These are phyloP conservation scores for Lyophyllum semitale DNA, from an alignment of 768 basidiomycete species.

Conservation along the genomic window DNA sequence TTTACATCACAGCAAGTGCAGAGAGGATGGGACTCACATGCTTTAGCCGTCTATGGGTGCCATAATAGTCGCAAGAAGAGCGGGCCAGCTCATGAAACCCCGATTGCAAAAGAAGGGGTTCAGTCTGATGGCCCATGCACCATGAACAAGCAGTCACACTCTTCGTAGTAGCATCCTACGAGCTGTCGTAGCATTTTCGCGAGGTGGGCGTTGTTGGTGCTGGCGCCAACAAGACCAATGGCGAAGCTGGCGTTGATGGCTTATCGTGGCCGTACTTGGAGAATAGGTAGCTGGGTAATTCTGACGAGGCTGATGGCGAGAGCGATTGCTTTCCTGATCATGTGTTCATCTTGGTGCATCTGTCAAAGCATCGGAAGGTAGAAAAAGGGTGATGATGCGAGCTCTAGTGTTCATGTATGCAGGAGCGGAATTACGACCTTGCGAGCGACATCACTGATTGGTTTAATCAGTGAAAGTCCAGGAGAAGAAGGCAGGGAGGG, in stretches of 20 bases:
- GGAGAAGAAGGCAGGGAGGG: too few species aligned
- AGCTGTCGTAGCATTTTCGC: constrained; percentile 97
- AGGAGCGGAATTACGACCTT: too few species aligned
- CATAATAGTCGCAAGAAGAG: constrained; percentile 81
- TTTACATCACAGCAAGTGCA: not conserved
- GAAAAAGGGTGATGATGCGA: too few species aligned
- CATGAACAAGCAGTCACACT: constrained; percentile 94
- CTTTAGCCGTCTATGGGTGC: constrained; percentile 94
- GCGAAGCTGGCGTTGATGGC: constrained; percentile 97
- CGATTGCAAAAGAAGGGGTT: constrained; percentile 97
- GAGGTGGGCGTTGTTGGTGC: constrained; percentile 97
- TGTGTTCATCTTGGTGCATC: constrained; percentile 98
- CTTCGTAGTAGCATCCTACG: constrained; percentile 97
- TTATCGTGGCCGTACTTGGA: constrained; percentile 98
- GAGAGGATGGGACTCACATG: constrained; percentile 61
- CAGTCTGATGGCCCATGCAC: constrained; percentile 92
- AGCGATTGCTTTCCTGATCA: constrained; percentile 92
- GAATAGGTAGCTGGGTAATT: constrained; percentile 88
- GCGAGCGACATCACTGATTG: too few species aligned
- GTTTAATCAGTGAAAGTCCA: too few species aligned
- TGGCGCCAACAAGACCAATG: constrained; percentile 97
- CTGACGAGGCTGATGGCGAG: constrained; percentile 94
- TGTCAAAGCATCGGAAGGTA: constrained; percentile 36
- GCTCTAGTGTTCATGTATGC: too few species aligned
- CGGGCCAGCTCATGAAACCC: constrained; percentile 84